Base-by-base conservation (phyloP, 1,284 basidiomycete genomes). In the Xerocomus minutiporus region DNA sequence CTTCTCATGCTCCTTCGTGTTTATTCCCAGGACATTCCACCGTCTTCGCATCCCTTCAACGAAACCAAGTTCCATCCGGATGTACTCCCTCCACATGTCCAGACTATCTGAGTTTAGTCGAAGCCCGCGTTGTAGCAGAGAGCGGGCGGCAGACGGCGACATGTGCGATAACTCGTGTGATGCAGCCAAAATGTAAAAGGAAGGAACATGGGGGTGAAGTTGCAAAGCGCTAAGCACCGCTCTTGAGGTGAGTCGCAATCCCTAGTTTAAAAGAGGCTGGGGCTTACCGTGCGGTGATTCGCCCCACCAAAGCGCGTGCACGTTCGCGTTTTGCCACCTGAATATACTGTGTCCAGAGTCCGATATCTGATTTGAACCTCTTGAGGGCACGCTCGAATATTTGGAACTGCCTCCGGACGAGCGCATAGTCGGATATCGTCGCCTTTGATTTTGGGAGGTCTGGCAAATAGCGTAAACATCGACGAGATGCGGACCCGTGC, bases 61-160 rank as follows among this genome's bases (percentile, higher is more conserved):
- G 70, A 93, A 97, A 3, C 88, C 86, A 8, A 96, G 73, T 69
- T 97, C 94, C 83, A 97, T 92, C 63, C 87, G 86, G 58, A 93
- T 83, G 68, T 95, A 94, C 68, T 93, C 92, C 32, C 77, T 76
- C 92, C 92, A 96, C 67, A 96, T 76, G 55, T 84, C 81, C 20
- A 81, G 70, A 57, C 81, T 88, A 41, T 85, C 79, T 7, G 77
- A 73, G 57, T 93, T 84, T 50, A 94, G 68, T 29, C 94, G 81
- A 45, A 97, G 78, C 2, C 93, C 94, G 3, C 94, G 84, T 58
- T 96, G 90, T 35, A 97, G 76, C 25, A 96, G 75, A 15, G 86
- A 80, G 20, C 94, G 88, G 8, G 93, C 93, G 0, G 90, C 82
- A n/a, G 85, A 82, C 12, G 89, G 86, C 0, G 89, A 87, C 40